Base-by-base conservation (phyloP, 2,329 filamentous ascomycete species). In the Hypoxylon sp. region DNA sequence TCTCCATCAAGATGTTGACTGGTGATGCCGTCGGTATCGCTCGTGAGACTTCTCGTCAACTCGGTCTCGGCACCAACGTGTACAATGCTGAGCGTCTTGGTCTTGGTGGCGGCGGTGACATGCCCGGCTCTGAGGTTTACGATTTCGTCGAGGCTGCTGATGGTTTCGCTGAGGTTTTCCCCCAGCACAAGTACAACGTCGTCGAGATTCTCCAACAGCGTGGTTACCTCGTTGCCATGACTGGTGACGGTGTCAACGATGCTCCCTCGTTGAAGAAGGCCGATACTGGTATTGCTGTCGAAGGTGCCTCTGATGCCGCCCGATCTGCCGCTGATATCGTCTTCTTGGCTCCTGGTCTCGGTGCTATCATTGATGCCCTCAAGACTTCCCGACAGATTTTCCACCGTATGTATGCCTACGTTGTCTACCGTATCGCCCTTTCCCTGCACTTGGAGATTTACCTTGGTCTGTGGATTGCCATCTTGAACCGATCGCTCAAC, bases 401-500 rank as follows among this genome's bases (percentile, higher is more conserved):
- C 85, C 93, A 97, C 82, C 92, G 93, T 74, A 97, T 97, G 93
- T 95, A 97, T 82, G 91, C 93, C 63, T 97, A 97, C 83, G 92
- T 97, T 70, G 91, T 97, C 74, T 97, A 97, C 84, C 92, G 93
- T 86, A 97, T 97, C 75, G 93, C 93, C 50, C 82, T 97, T 74
- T 97, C 93, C 15, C 88, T 97, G 69, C 93, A 97, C 78, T 85
- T 97, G 75, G 92, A 95, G 81, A 91, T 96, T 77, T 97, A 93
- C 85, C 86, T 97, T 52, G 93, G 92, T 77, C 87, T 96, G 62
- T 96, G 93, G 92, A 95, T 97, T 72, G 91, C 91, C 72, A 94
- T 94, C 72, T 84, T 94, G 72, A 95, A 97, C 85, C 84, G 87
- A 65, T 91, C 88, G 64, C 85, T 97, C 68, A 93, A 96, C 82